Evolutionary conservation across 164 flowering plant species (phyloP).

Genomic region (Vitis amurensis): DNA sequence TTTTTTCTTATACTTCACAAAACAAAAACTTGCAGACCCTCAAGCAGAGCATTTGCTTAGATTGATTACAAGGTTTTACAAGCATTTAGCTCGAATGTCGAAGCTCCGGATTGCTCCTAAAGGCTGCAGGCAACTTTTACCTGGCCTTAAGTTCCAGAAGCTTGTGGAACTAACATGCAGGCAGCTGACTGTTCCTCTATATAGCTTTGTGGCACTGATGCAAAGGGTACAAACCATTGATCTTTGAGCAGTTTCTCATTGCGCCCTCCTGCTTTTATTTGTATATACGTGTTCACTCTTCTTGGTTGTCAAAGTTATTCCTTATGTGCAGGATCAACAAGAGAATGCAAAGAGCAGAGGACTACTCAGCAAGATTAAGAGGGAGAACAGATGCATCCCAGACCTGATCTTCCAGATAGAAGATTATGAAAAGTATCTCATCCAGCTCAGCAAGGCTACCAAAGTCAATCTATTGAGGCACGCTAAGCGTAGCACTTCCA

Average conservation of each 20-base stretch:
- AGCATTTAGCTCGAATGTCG: conserved; percentile 69
- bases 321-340: conserved; percentile 56
- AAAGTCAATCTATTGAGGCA: conserved; percentile 74
- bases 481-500: conserved; percentile 80
- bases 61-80: conserved; percentile 66
- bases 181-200: conserved; percentile 72
- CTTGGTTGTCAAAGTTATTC: not conserved
- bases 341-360: conserved; percentile 48
- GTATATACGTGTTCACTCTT: too few species aligned
- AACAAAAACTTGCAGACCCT: conserved; percentile 44
- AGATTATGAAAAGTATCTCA: conserved; percentile 79
- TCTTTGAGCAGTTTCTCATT: not conserved
- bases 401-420: conserved; percentile 85
- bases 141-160: conserved; percentile 64
- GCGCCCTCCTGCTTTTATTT: not conserved
- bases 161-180: conserved; percentile 82
- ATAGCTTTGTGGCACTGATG: conserved; percentile 57
- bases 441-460: conserved; percentile 74
- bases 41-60: conserved; percentile 74
- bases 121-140: conserved; percentile 66
- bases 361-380: conserved; percentile 60
- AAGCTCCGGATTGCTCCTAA: conserved; percentile 75
- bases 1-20: not conserved
- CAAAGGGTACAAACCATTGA: conserved; percentile 47
- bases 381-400: conserved; percentile 82